Conservation (phyloP, 2,329 filamentous ascomycete species). For the Diaporthe batatas region DNA sequence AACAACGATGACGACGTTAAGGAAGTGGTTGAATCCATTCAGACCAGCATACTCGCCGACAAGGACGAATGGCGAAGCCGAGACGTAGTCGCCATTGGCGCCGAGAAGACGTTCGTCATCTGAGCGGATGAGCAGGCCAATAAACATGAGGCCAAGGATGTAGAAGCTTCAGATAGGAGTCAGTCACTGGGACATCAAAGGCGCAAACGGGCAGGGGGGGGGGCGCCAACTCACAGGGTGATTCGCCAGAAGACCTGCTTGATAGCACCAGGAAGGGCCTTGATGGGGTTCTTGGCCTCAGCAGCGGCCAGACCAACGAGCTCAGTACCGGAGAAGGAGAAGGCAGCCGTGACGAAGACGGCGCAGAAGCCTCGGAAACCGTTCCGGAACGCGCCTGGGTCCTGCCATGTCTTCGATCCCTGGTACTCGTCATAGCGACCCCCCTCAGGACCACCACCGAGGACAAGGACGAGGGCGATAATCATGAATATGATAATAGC, state of each 20-base stretch:
- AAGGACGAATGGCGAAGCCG: conserved; percentile 70
- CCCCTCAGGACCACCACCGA: conserved; percentile 69
- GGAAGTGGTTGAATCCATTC: conserved; percentile 65
- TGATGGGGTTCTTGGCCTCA: conserved; percentile 77
- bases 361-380: conserved; percentile 82
- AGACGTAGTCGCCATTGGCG: conserved; percentile 58
- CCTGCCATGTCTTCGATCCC: conserved; percentile 64
- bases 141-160: conserved; percentile 64
- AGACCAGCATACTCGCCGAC: conserved; percentile 67
- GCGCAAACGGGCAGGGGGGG: background rate
- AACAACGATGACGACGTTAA: conserved; percentile 71
- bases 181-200: background rate
- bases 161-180: conserved; percentile 56
- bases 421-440: conserved; percentile 61
- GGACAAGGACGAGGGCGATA: conserved; percentile 69
- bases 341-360: conserved; percentile 80
- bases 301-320: conserved; percentile 80
- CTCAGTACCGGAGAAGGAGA: conserved; percentile 80
- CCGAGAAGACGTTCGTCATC: conserved; percentile 61
- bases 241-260: conserved; percentile 80
- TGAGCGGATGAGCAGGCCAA: conserved; percentile 63
- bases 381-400: conserved; percentile 73
- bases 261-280: conserved; percentile 82
- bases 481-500: conserved; percentile 75
- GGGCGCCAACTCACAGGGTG: conserved; percentile 51